phyloP scores from a whole-genome alignment of 352 stramenopile species.

The Albugo laibachii region DNA sequence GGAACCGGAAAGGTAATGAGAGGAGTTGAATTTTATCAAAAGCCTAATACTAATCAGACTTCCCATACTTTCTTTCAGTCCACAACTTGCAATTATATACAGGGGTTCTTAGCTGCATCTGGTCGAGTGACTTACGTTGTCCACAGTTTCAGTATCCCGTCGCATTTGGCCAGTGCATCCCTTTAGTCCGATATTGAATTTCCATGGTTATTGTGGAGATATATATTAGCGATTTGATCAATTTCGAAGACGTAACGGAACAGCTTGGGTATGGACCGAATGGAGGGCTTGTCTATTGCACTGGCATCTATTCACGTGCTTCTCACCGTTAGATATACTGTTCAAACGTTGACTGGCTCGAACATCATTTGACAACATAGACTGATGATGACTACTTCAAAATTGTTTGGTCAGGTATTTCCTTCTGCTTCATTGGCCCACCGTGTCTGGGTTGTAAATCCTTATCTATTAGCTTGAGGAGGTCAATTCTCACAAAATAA shows the following conservation, averaged over 20 bases:
- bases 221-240: constrained; percentile 91
- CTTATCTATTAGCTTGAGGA: constrained; percentile 3
- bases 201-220: neutral
- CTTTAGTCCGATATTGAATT: constrained; percentile 2
- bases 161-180: constrained; percentile 47
- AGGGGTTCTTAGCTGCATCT: constrained; percentile 76
- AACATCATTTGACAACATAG: constrained; percentile 81
- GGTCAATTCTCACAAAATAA: constrained; percentile 6
- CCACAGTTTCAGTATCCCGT: constrained; percentile 80
- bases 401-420: constrained; percentile 93
- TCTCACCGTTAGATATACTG: constrained; percentile 33
- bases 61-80: constrained; percentile 20
- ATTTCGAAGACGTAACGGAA: constrained; percentile 94
- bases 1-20: constrained; percentile 72
- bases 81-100: constrained; percentile 87
- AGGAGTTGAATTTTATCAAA: neutral
- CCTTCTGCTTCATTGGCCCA: neutral
- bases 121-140: constrained; percentile 85
- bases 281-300: constrained; percentile 93
- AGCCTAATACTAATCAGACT: neutral
- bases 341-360: constrained; percentile 91
- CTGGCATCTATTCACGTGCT: neutral
- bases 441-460: neutral
- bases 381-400: constrained; percentile 93
- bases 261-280: constrained; percentile 95